A percentile compares a stretch with the other conserved stretches of the same genome.
phyloP scores from a whole-genome alignment of 2,329 filamentous ascomycete genomes.

The Colletotrichum cordylinicola region DNA sequence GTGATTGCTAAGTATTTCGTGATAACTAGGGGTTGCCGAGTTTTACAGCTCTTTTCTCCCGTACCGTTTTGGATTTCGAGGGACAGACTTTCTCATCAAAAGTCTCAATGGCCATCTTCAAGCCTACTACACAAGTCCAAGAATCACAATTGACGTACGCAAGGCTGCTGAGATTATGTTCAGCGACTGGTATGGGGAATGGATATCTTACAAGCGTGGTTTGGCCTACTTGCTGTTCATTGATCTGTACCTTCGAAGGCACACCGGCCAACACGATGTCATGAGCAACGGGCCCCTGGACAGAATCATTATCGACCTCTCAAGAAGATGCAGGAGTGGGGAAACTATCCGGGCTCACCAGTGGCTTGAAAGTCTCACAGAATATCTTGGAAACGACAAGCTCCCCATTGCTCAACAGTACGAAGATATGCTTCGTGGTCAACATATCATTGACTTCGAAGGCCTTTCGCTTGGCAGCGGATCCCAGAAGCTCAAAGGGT shows the following conservation, averaged over 20 bases:
- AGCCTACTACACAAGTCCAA: conserved; percentile 19
- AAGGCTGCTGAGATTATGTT: conserved; percentile 11
- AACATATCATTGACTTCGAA: background rate
- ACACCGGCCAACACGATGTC: background rate
- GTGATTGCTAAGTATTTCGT: background rate
- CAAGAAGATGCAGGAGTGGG: background rate
- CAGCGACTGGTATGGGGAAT: conserved; percentile 19
- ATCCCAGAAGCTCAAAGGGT: background rate
- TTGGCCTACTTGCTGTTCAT: conserved; percentile 1
- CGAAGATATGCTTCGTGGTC: background rate
- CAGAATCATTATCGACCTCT: background rate
- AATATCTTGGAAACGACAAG: background rate
- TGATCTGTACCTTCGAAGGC: background rate
- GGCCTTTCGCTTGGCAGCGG: background rate
- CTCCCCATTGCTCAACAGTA: background rate
- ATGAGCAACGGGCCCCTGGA: background rate
- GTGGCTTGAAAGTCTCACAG: background rate
- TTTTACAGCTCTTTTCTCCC: conserved; percentile 16
- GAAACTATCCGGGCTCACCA: background rate
- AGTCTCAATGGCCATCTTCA: conserved; percentile 9
- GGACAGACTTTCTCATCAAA: conserved; percentile 5
- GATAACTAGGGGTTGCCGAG: conserved; percentile 9
- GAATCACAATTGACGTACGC: background rate
- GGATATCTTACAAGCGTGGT: conserved; percentile 15
- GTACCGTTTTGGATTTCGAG: conserved; percentile 19